Percentiles rank a stretch among this genome's conserved stretches.
Evolutionary conservation across 73 alveolate genomes (phyloP).

Genomic region (Effrenium voratum): DNA sequence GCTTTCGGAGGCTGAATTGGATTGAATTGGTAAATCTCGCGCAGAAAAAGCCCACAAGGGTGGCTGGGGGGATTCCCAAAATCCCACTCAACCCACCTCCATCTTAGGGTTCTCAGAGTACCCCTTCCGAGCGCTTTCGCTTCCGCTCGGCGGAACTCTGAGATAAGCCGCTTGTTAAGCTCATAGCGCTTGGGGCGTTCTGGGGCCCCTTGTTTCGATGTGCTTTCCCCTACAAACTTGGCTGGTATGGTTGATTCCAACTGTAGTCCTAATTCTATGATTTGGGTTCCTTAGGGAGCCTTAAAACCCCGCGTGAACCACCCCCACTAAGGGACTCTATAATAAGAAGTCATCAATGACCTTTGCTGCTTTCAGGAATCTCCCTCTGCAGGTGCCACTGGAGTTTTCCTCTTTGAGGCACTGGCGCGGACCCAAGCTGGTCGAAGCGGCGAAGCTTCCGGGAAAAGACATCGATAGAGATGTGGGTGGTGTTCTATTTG

Average conservation of each 20-base stretch:
- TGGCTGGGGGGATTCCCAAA: too few relatives aligned
- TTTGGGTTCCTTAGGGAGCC: neutral
- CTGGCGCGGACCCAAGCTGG: neutral
- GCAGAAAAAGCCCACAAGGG: too few relatives aligned
- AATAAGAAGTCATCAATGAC: neutral
- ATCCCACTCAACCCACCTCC: too few relatives aligned
- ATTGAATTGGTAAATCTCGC: too few relatives aligned
- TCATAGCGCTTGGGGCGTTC: too few relatives aligned
- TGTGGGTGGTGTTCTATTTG: neutral
- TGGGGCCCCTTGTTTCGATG: neutral
- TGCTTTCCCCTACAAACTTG: neutral
- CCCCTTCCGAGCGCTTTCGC: too few relatives aligned
- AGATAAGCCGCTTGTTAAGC: too few relatives aligned
- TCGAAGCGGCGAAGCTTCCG: neutral
- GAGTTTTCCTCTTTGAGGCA: conserved; percentile 51
- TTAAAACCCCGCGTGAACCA: neutral
- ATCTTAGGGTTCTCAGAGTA: too few relatives aligned
- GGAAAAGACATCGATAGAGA: neutral
- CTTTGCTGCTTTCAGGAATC: neutral
- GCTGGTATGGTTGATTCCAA: neutral
- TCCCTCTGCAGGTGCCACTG: conserved; percentile 46
- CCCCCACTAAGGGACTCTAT: neutral
- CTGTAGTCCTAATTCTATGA: neutral
- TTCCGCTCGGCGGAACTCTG: too few relatives aligned
- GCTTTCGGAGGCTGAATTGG: too few relatives aligned